Evolutionary conservation across 169 alveolate species (phyloP).

Genomic region (Plasmodium gonderi): DNA sequence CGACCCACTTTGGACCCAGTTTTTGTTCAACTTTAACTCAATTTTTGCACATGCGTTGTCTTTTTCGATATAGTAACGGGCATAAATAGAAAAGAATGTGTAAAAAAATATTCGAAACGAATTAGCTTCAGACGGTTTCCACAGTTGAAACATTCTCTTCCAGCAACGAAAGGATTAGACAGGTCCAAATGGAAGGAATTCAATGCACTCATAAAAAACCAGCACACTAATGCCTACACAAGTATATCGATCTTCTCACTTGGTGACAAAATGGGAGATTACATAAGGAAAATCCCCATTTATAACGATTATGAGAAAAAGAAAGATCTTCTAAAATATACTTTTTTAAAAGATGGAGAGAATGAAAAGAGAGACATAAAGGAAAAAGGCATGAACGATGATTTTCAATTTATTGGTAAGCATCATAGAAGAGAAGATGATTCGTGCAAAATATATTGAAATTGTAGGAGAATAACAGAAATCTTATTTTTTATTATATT

Average conservation of each 20-base stretch:
- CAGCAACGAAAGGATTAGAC: neutral
- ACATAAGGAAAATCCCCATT: conserved; percentile 53
- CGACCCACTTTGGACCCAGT: neutral
- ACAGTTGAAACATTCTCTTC: neutral
- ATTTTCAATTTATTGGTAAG: conserved; percentile 58
- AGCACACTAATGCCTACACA: neutral
- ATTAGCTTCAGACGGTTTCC: neutral
- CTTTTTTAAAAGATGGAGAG: conserved; percentile 28
- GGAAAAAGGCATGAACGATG: conserved; percentile 15
- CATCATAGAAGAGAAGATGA: neutral
- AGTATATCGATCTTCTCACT: neutral
- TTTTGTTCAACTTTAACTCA: neutral
- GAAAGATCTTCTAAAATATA: conserved; percentile 56
- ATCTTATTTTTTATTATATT: neutral
- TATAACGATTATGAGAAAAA: conserved; percentile 58
- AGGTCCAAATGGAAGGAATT: neutral
- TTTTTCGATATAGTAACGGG: neutral
- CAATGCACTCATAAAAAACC: neutral
- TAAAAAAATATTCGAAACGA: neutral
- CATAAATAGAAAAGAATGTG: neutral
- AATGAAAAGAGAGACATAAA: conserved; percentile 8
- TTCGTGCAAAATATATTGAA: neutral
- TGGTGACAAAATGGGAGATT: conserved; percentile 41
- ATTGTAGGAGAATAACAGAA: neutral
- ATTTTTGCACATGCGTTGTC: neutral